phyloP scores from a whole-genome alignment of 805 yeast species.

The Starmerella khaoyaiensis region DNA sequence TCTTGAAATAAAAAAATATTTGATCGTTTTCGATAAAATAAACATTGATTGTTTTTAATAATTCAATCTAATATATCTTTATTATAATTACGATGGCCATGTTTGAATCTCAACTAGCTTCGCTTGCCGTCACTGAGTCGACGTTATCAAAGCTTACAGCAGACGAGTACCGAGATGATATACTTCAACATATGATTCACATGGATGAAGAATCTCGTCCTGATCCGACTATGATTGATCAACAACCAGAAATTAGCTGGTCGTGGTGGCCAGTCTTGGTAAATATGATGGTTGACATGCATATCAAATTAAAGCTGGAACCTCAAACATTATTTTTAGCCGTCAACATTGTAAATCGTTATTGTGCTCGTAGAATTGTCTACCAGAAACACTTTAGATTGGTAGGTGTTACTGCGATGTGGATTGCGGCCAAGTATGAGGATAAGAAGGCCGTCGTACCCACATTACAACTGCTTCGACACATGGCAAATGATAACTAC shows the following conservation, averaged over 20 bases:
- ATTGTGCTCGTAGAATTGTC: conserved; percentile 75
- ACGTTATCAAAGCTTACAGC: conserved; percentile 21
- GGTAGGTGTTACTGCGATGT: conserved; percentile 79
- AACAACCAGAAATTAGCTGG: conserved; percentile 75
- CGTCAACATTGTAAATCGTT: conserved; percentile 70
- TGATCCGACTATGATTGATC: conserved; percentile 49
- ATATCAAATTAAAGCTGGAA: conserved; percentile 49
- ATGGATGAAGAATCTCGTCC: conserved; percentile 34
- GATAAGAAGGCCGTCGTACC: conserved; percentile 67
- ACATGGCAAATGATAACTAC: conserved; percentile 51
- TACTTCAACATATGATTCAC: conserved; percentile 27
- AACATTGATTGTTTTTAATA: too few relatives aligned
- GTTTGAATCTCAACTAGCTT: conserved; percentile 9
- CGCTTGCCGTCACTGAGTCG: conserved; percentile 13
- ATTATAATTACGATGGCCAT: conserved; percentile 1
- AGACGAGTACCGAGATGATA: conserved; percentile 29
- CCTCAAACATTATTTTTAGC: conserved; percentile 55
- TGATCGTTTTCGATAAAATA: too few relatives aligned
- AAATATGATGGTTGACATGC: conserved; percentile 56
- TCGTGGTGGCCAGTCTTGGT: conserved; percentile 55
- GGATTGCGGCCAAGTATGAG: conserved; percentile 75
- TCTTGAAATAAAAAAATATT: too few relatives aligned
- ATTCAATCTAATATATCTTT: too few relatives aligned
- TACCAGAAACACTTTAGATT: conserved; percentile 73
- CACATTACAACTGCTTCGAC: conserved; percentile 52